phyloP scores from a whole-genome alignment of 164 flowering plant genomes.

The Chimonanthus salicifolius region DNA sequence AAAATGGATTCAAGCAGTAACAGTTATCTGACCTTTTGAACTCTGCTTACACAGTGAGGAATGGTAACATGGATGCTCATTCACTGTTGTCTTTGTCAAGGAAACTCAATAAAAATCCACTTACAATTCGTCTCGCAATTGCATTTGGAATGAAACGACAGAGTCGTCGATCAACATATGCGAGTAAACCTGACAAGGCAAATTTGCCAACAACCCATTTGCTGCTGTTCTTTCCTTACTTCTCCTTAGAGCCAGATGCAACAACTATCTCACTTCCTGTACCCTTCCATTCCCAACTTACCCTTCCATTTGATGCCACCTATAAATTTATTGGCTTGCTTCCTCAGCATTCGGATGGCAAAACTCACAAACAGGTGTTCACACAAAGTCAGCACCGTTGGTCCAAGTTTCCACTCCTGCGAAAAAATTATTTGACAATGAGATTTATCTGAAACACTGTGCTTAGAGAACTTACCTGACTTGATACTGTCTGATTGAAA shows the following conservation, averaged over 20 bases:
- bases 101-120: conserved; percentile 84
- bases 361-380: conserved; percentile 85
- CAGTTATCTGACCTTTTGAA: neutral
- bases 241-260: conserved; percentile 10
- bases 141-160: conserved; percentile 77
- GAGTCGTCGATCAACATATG: conserved; percentile 87
- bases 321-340: conserved; percentile 47
- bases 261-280: conserved; percentile 23
- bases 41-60: no score
- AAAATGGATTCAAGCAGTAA: neutral
- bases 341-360: conserved; percentile 63
- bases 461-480: no score
- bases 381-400: conserved; percentile 71
- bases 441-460: neutral
- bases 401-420: conserved; percentile 71
- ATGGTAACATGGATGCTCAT: conserved; percentile 4
- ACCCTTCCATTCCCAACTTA: conserved; percentile 14
- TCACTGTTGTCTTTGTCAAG: conserved; percentile 49
- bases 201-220: conserved; percentile 58
- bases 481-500: no score
- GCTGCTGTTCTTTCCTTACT: conserved; percentile 22
- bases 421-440: neutral
- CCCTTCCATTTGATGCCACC: no score
- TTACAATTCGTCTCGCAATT: conserved; percentile 75
- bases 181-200: conserved; percentile 64